phyloP scores from a whole-genome alignment of 129 eudicot species.

The Logfia minima region DNA sequence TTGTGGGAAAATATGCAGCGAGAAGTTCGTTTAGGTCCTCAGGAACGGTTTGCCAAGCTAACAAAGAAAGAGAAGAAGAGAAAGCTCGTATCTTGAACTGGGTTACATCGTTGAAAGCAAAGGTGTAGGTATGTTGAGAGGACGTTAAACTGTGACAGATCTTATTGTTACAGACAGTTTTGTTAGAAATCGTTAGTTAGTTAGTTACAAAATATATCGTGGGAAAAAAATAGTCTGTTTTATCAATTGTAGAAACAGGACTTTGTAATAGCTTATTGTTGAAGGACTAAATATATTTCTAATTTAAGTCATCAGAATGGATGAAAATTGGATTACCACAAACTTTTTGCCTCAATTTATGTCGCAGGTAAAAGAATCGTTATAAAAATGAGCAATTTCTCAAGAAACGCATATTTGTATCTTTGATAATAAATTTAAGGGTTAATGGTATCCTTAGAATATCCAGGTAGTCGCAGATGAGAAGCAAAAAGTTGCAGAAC shows the following conservation, averaged over 20 bases:
- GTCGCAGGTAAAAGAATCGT: no score
- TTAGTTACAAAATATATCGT: background rate
- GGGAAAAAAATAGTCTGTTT: background rate
- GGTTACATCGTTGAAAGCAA: background rate
- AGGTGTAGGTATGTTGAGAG: background rate
- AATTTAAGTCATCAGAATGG: no score
- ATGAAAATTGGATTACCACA: no score
- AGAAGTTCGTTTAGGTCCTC: slow-evolving; percentile 53
- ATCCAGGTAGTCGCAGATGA: slow-evolving; percentile 52
- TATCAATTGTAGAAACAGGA: background rate
- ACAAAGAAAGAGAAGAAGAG: slow-evolving; percentile 34
- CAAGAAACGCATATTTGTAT: no score
- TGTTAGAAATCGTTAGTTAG: background rate
- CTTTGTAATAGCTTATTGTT: background rate
- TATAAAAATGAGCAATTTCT: no score
- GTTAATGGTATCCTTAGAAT: background rate
- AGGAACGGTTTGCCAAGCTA: slow-evolving; percentile 41
- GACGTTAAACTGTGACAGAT: background rate
- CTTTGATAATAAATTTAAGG: no score
- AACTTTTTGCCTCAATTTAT: no score
- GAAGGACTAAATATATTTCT: no score
- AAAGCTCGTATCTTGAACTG: slow-evolving; percentile 2
- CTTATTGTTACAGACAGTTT: background rate
- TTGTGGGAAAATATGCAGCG: slow-evolving; percentile 72
- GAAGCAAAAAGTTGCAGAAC: slow-evolving; percentile 52